Evolutionary conservation across 2,329 filamentous ascomycete genomes (phyloP).

Genomic region (Bisporella sp.): DNA sequence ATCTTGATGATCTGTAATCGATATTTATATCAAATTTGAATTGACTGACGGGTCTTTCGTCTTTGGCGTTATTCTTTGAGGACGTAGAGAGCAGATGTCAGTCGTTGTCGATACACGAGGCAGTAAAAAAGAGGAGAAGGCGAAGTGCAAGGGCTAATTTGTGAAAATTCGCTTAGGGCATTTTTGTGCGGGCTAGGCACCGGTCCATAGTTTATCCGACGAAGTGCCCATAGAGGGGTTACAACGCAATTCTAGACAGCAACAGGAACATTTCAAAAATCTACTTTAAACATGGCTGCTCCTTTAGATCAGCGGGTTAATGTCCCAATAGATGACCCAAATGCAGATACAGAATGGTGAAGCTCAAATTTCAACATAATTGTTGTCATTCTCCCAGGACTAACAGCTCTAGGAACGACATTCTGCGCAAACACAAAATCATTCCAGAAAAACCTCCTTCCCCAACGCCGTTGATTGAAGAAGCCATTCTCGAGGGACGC

Average conservation of each 20-base stretch:
- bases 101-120: constrained; percentile 27
- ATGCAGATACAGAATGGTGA: constrained; percentile 97
- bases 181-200: neutral
- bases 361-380: neutral
- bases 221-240: neutral
- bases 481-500: constrained; percentile 80
- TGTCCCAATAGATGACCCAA: constrained; percentile 89
- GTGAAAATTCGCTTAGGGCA: neutral
- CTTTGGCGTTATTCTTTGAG: constrained; percentile 17
- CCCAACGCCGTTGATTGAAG: constrained; percentile 91
- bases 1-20: constrained; percentile 55
- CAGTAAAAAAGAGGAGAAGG: constrained; percentile 9
- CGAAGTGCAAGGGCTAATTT: constrained; percentile 7
- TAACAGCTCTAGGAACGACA: constrained; percentile 74
- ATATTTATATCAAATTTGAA: constrained; percentile 26
- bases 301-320: constrained; percentile 57
- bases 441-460: constrained; percentile 98
- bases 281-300: constrained; percentile 44
- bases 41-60: constrained; percentile 30
- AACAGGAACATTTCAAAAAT: neutral
- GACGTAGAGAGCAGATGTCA: constrained; percentile 30
- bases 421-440: constrained; percentile 89
- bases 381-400: neutral
- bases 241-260: neutral
- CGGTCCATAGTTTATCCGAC: too few species aligned